Base-by-base conservation (phyloP, 2,329 filamentous ascomycete genomes). In the Sclerotinia subarctica region DNA sequence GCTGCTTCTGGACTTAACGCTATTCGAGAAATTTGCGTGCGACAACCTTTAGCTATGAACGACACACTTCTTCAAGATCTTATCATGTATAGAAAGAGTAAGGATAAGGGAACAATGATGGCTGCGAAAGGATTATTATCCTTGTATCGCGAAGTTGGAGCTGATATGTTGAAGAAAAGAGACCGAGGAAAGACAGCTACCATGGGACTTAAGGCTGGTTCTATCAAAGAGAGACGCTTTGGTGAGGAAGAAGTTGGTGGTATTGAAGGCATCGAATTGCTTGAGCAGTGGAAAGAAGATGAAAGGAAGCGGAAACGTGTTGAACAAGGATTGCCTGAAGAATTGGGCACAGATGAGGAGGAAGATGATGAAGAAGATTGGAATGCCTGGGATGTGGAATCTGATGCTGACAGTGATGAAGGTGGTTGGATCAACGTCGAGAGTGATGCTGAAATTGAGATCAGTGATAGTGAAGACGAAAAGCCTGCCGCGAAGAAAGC, bases 81-180 rank as follows among this genome's bases (percentile, higher is more conserved):
- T 64, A 93, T 98, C 13, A 91, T 95, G 82, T 98, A 99, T 80
- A 88, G 92, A 70, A 97, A 96, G 83, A 96, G 92, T 77, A 99
- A 99, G 78, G 95, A 99, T 77, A 99, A 98, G 82, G 94, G 94
- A 69, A 92, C 95, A n/a, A 94, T 96, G 86, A 98, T 99, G 95
- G 95, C 95, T 10, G 93, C 94, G 19, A 94, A 95, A 78, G 94
- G 95, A 71, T 82, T 99, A 8, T 83, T 99, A 53, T 93, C 92
- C 32, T 83, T 99, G 7, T 99, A 96, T 82, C 85, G 95, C 73
- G 94, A 98, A 76, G 91, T 97, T 19, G 93, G 90, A 47, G 92
- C 95, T 0, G 92, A 96, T 73, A 86, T 98, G 81, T 82, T 99
- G 69, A 90, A 90, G 79, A 96, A 93, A 83, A 88, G 91, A 76